phyloP scores from a whole-genome alignment of 2,329 filamentous ascomycete species.

The Coleophoma eucalyptorum region DNA sequence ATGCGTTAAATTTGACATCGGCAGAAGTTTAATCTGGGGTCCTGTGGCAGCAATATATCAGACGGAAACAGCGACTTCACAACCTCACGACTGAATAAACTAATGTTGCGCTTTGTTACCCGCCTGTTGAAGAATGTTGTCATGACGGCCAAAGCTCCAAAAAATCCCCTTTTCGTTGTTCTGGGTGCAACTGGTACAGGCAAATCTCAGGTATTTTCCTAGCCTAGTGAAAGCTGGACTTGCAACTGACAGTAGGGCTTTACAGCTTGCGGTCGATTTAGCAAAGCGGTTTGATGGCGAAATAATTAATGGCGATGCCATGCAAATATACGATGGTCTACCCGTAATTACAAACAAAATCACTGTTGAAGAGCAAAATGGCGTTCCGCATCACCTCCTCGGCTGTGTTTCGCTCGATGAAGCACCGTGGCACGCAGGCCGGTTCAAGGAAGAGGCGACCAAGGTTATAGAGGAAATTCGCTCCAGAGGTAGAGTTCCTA shows the following conservation, averaged over 20 bases:
- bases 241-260: no score
- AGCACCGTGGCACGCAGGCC: slow-evolving; percentile 77
- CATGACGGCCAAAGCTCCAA: slow-evolving; percentile 31
- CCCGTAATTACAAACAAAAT: slow-evolving; percentile 97
- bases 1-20: not conserved
- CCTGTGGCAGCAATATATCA: not conserved
- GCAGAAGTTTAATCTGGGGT: not conserved
- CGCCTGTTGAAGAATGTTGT: slow-evolving; percentile 6
- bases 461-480: slow-evolving; percentile 74
- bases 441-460: slow-evolving; percentile 69
- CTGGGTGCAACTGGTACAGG: slow-evolving; percentile 90
- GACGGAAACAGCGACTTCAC: not conserved
- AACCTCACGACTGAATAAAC: not conserved
- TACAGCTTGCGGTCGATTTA: slow-evolving; percentile 68
- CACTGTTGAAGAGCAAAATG: slow-evolving; percentile 66
- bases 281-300: slow-evolving; percentile 84
- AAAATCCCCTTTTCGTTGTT: slow-evolving; percentile 69
- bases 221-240: not conserved
- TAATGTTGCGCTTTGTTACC: slow-evolving; percentile 13
- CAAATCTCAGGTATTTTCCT: slow-evolving; percentile 70
- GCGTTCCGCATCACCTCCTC: slow-evolving; percentile 83
- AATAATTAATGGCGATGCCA: slow-evolving; percentile 94
- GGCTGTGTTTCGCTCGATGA: slow-evolving; percentile 73
- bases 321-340: slow-evolving; percentile 92
- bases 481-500: slow-evolving; percentile 73